Conservation (phyloP, 2,329 filamentous ascomycete genomes). For the Paracoccidioides lutzii region DNA sequence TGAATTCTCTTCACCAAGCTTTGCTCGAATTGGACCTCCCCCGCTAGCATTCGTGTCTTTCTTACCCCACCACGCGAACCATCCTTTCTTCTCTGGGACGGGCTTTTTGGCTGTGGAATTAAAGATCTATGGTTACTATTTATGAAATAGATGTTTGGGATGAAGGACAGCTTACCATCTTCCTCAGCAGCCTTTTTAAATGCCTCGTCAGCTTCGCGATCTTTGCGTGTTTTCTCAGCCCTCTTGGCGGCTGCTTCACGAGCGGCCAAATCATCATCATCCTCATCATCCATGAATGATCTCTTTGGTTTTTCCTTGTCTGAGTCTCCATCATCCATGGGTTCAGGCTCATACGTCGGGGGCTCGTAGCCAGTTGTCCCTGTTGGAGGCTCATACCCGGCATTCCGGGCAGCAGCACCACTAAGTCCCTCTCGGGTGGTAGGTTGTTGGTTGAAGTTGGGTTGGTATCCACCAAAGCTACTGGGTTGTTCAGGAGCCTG, state of each 20-base stretch:
- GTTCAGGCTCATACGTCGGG: conserved; percentile 21
- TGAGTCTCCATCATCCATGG: conserved; percentile 41
- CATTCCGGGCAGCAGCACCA: conserved; percentile 6
- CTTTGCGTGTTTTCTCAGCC: conserved; percentile 54
- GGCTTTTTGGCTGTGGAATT: conserved; percentile 24
- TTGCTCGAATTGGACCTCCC: conserved; percentile 62
- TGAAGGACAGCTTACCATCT: conserved; percentile 36
- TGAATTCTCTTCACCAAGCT: conserved; percentile 82
- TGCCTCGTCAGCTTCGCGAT: conserved; percentile 70
- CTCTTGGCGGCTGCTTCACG: conserved; percentile 40
- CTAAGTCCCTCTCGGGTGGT: not conserved
- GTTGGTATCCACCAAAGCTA: not conserved
- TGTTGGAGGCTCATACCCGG: conserved; percentile 25
- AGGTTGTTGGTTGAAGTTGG: not conserved
- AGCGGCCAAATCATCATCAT: conserved; percentile 53
- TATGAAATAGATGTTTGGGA: not conserved
- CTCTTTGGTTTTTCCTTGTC: conserved; percentile 52
- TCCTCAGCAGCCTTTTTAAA: conserved; percentile 70
- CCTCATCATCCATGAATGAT: conserved; percentile 61
- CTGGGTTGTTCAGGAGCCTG: not conserved
- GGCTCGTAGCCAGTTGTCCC: conserved; percentile 16
- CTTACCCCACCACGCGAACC: conserved; percentile 70
- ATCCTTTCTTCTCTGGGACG: conserved; percentile 42
- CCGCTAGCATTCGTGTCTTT: conserved; percentile 48
- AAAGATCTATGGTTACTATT: conserved; percentile 34